A percentile compares a stretch with the other conserved stretches of the same genome.
Evolutionary conservation across 23 red algal genomes (phyloP).

Genomic region (Gracilaria gracilis): DNA sequence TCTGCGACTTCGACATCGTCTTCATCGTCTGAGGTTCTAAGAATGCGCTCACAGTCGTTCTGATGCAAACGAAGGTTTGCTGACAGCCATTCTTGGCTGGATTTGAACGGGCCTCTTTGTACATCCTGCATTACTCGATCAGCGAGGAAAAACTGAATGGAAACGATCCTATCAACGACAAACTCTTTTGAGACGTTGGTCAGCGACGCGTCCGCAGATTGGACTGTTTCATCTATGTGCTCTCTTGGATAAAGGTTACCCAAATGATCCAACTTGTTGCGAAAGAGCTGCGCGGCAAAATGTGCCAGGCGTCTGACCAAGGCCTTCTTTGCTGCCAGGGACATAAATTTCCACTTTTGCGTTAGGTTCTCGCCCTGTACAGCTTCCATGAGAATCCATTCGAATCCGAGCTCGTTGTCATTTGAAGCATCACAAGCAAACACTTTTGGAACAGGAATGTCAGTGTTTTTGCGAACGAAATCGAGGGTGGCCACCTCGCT

Average conservation of each 20-base stretch:
- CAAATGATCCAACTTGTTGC: neutral
- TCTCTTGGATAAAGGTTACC: neutral
- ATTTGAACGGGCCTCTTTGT: neutral
- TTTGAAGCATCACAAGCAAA: neutral
- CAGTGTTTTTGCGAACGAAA: neutral
- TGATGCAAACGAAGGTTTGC: slow-evolving; percentile 1
- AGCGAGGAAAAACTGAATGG: neutral
- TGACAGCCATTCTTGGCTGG: slow-evolving; percentile 3
- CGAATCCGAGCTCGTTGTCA: slow-evolving; percentile 2
- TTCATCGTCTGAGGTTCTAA: neutral
- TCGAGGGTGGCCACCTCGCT: slow-evolving; percentile 29
- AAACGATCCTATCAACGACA: slow-evolving; percentile 5
- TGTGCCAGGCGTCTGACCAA: slow-evolving; percentile 15
- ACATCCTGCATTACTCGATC: neutral
- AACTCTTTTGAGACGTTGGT: neutral
- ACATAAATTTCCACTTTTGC: neutral
- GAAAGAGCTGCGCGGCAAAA: neutral
- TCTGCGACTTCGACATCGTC: neutral
- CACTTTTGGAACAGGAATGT: neutral
- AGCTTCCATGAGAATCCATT: slow-evolving; percentile 20
- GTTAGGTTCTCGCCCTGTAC: neutral
- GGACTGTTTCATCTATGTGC: neutral
- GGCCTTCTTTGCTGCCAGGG: neutral
- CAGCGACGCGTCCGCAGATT: too few species aligned
- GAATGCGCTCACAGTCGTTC: neutral